A percentile compares a stretch with the other conserved stretches of the same genome.
Conservation (phyloP, 1,139 yeast species). For the Candida gigantensis region DNA sequence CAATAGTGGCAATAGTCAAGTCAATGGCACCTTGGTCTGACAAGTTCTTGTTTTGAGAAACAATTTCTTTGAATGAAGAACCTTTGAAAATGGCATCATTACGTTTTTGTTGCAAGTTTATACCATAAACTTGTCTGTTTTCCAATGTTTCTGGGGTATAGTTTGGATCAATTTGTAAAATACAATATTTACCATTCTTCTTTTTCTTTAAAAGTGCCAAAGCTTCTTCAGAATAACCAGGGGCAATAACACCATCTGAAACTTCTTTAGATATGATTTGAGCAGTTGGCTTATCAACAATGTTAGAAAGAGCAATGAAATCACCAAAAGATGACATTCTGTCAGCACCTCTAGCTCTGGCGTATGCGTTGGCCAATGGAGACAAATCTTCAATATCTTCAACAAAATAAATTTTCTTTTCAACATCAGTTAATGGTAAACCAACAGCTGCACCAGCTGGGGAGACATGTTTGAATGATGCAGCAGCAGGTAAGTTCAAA, state of each 20-base stretch:
- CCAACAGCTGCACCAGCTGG: conserved; percentile 99
- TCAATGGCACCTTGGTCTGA: conserved; percentile 92
- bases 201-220: conserved; percentile 83
- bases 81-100: conserved; percentile 92
- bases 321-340: conserved; percentile 99
- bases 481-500: conserved; percentile 95
- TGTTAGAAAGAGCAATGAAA: conserved; percentile 94
- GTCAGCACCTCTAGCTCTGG: conserved; percentile 99
- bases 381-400: conserved; percentile 92
- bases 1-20: conserved; percentile 94
- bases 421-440: conserved; percentile 82
- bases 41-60: conserved; percentile 80
- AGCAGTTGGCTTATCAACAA: conserved; percentile 95
- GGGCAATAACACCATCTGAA: conserved; percentile 98
- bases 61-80: conserved; percentile 87
- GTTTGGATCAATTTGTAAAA: conserved; percentile 93
- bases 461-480: conserved; percentile 96
- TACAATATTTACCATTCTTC: conserved; percentile 97
- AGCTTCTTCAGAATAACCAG: conserved; percentile 93
- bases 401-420: conserved; percentile 94
- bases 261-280: conserved; percentile 96
- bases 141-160: conserved; percentile 80
- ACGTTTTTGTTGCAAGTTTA: conserved; percentile 93
- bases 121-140: conserved; percentile 94
- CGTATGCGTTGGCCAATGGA: conserved; percentile 96